Percentiles rank a stretch among this genome's conserved stretches.
phyloP scores from a whole-genome alignment of 2,329 filamentous ascomycete species.

The Beauveria varroae region DNA sequence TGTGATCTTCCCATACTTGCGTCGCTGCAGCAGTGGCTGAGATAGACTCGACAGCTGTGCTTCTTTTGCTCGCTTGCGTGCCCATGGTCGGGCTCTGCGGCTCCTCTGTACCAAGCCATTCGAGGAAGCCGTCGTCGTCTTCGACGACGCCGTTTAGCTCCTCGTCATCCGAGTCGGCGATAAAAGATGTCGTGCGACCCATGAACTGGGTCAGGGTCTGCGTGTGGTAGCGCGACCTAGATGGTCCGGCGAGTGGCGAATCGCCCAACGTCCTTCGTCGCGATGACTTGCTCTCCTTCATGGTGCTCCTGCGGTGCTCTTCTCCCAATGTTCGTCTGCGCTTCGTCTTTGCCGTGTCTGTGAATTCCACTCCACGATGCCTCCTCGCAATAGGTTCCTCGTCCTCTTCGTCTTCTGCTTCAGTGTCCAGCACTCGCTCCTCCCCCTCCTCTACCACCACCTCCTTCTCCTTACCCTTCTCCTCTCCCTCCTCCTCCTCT shows the following conservation, averaged over 20 bases:
- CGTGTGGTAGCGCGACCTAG: conserved; percentile 27
- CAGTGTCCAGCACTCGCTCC: conserved; percentile 18
- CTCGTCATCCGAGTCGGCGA: conserved; percentile 35
- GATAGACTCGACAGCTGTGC: background rate
- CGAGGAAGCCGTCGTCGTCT: conserved; percentile 22
- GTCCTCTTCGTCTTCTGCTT: conserved; percentile 6
- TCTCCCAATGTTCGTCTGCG: conserved; percentile 23
- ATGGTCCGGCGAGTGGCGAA: background rate
- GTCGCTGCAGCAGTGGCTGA: conserved; percentile 10
- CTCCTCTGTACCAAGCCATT: conserved; percentile 23
- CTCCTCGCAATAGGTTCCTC: background rate
- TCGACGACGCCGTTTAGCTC: conserved; percentile 14
- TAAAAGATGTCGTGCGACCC: conserved; percentile 17
- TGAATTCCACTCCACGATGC: conserved; percentile 7
- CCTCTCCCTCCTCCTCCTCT: conserved; percentile 10
- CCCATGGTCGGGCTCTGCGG: conserved; percentile 20
- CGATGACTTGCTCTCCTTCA: conserved; percentile 15
- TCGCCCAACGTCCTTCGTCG: conserved; percentile 16
- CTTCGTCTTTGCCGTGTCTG: conserved; percentile 14
- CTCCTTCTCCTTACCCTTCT: conserved; percentile 19
- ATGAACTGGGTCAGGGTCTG: conserved; percentile 36
- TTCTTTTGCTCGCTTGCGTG: background rate
- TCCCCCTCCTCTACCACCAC: conserved; percentile 15
- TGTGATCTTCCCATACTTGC: conserved; percentile 8
- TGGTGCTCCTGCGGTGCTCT: conserved; percentile 14